A percentile compares a stretch with the other conserved stretches of the same genome.
These are phyloP conservation scores for Tulasnella sp. DNA, from an alignment of 768 basidiomycete species.

Conservation along the genomic window DNA sequence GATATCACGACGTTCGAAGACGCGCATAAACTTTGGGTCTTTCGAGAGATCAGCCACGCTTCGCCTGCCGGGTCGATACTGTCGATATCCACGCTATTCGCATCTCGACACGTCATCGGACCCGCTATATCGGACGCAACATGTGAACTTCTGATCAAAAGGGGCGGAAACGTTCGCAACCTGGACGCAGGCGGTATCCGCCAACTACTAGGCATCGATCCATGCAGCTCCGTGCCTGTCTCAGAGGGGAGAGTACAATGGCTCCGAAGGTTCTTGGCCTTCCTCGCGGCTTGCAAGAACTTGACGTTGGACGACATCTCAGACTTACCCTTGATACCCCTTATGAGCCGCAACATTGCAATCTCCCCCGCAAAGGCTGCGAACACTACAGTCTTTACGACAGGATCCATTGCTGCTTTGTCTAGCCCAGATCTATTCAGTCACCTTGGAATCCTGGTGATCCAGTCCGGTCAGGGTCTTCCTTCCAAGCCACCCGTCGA, in stretches of 20 bases:
- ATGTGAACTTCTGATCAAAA: neutral
- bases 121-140: neutral
- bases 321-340: neutral
- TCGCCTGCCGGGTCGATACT: neutral
- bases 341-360: neutral
- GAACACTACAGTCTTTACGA: neutral
- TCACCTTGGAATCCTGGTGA: neutral
- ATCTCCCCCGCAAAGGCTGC: neutral
- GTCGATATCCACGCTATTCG: neutral
- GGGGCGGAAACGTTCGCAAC: neutral
- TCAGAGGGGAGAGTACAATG: neutral
- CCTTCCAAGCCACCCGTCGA: neutral
- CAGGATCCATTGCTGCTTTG: neutral
- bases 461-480: neutral
- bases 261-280: neutral
- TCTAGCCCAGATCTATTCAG: neutral
- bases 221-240: neutral
- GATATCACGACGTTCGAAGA: neutral
- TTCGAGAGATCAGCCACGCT: neutral
- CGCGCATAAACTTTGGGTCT: neutral
- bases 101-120: neutral
- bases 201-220: neutral
- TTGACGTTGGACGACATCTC: neutral
- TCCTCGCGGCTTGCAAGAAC: neutral
- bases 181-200: neutral